Evolutionary conservation across 2,329 filamentous ascomycete genomes (phyloP).

Genomic region (Sporothrix brasiliensis): DNA sequence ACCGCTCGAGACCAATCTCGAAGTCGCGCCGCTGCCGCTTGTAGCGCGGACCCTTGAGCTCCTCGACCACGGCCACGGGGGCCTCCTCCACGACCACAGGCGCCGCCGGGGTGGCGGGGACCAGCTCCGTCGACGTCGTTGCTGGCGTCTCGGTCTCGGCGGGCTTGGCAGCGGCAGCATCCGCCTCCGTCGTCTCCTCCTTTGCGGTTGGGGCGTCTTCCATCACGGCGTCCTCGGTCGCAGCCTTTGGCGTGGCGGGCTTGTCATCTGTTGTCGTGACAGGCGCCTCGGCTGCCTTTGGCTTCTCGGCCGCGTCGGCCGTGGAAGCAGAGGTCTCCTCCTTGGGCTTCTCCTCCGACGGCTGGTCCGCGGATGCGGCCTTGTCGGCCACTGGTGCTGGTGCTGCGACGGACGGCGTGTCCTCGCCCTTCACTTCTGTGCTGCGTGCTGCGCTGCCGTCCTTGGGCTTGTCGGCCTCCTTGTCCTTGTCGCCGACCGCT

Average conservation of each 20-base stretch:
- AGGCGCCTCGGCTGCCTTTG: conserved; percentile 24
- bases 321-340: not conserved
- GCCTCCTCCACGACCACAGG: conserved; percentile 28
- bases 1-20: conserved; percentile 77
- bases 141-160: conserved; percentile 21
- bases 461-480: conserved; percentile 21
- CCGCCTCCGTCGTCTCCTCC: conserved; percentile 19
- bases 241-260: not conserved
- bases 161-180: not conserved
- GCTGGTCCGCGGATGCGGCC: conserved; percentile 5
- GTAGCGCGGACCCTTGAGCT: conserved; percentile 36
- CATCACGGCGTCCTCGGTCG: conserved; percentile 31
- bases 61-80: conserved; percentile 30
- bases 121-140: conserved; percentile 18
- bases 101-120: conserved; percentile 26
- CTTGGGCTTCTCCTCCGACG: conserved; percentile 14
- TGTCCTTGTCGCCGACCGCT: conserved; percentile 12
- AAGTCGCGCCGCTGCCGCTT: conserved; percentile 62
- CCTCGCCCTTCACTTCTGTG: conserved; percentile 27
- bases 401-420: not conserved
- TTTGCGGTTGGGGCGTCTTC: conserved; percentile 28
- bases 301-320: conserved; percentile 4
- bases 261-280: conserved; percentile 11
- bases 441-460: conserved; percentile 20
- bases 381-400: conserved; percentile 23